These are phyloP conservation scores for Globisporangium iwayamae DNA, from an alignment of 352 stramenopile genomes.

Conservation along the genomic window DNA sequence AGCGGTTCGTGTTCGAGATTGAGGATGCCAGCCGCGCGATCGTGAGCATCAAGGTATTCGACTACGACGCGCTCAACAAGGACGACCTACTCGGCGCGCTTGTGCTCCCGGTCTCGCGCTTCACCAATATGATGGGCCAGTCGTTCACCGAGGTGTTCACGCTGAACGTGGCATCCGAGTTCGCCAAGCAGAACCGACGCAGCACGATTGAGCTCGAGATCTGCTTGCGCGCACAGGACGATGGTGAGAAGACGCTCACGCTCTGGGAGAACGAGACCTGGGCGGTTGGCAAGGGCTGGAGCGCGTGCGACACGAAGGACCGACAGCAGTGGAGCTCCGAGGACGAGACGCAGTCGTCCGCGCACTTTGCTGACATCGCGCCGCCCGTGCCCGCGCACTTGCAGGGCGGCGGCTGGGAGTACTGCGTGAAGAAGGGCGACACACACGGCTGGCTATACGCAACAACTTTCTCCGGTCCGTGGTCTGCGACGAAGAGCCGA, in stretches of 20 bases:
- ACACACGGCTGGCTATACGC: conserved; percentile 65
- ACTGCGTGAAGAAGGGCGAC: conserved; percentile 43
- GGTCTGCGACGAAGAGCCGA: conserved; percentile 42
- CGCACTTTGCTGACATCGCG: conserved; percentile 41
- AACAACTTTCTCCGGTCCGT: conserved; percentile 54
- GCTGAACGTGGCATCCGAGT: conserved; percentile 42
- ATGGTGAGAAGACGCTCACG: conserved; percentile 35
- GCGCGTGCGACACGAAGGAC: conserved; percentile 36
- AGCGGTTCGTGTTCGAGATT: conserved; percentile 61
- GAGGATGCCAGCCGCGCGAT: conserved; percentile 36
- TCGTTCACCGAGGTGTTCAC: conserved; percentile 47
- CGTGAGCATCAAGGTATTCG: conserved; percentile 54
- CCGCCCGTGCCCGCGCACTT: conserved; percentile 34
- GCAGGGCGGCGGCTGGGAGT: conserved; percentile 49
- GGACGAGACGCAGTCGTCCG: conserved; percentile 41
- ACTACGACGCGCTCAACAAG: conserved; percentile 60
- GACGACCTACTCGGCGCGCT: conserved; percentile 64
- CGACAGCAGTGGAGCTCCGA: conserved; percentile 52
- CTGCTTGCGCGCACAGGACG: conserved; percentile 31
- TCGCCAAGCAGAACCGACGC: conserved; percentile 35
- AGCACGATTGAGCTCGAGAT: conserved; percentile 59
- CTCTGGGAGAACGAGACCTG: conserved; percentile 74
- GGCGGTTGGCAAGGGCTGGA: conserved; percentile 43
- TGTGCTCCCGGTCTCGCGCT: conserved; percentile 49
- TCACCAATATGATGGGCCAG: conserved; percentile 35